Evolutionary conservation across 495 filamentous ascomycete genomes (phyloP), one percentile per base, ranked within the genome.

Genomic region (Penicillium riverlandense): DNA sequence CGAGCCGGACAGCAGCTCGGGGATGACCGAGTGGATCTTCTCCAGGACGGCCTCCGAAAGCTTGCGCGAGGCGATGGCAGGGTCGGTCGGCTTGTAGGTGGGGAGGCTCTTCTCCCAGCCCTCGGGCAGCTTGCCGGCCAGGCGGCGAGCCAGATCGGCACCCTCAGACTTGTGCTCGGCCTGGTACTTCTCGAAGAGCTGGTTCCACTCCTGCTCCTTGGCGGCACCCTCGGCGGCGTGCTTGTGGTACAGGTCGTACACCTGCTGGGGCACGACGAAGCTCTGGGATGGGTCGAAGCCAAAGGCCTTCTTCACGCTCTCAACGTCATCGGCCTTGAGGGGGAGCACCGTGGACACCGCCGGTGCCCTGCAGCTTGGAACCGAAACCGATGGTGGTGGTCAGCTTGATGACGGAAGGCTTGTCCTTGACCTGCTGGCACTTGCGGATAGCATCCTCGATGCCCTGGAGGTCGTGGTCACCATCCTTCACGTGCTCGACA

Each of bases 301-400:
- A 65, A 96, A 99, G 66, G 82, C 85, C 59, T 71, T 52, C 84
- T 99, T 99, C 62, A 97, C 81, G 61, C 83, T 73, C 78, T 88
- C 80, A 67, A 85, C 84, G 65, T 99, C 92, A 55, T 96, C 91
- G 44, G 79, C 76, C 78, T 97, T 97, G 37, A 99, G 80, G 44
- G 92, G 83, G 64, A n/a, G 88, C 87, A 50, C 92, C 92, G 78
- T 99, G 92, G 46, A 99, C 92, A 63, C 86, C 87, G 60, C 85
- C 82, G 55, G 94, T 97, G 57, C 94, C 94, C 71, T 91, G 79
- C 41, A 91, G 78, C 75, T 86, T 80, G 55, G 92, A 99, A 53
- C 92, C 92, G 73, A 85, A 99, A 62, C 92, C 92, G 61, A 99
- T 99, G 65, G 86, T 99, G 58, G 92, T 99, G 53, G 83, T 92